A percentile compares a stretch with the other conserved stretches of the same genome.
Evolutionary conservation across 495 filamentous ascomycete species (phyloP).

Genomic region (Neurospora terricola): DNA sequence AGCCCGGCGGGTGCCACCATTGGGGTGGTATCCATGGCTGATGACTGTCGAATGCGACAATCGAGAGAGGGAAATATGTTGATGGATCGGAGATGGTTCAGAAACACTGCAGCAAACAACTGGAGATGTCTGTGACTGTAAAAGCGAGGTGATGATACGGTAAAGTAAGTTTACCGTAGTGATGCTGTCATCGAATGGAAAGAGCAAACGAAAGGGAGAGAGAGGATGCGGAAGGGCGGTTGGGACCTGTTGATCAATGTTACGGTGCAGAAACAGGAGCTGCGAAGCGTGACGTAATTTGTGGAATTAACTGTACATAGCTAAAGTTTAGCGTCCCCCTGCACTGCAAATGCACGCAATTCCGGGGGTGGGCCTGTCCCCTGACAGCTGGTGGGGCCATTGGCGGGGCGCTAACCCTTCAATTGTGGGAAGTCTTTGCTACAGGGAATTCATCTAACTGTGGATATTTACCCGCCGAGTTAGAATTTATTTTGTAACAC

Average conservation of each 20-base stretch:
- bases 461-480: neutral
- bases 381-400: neutral
- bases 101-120: neutral
- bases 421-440: neutral
- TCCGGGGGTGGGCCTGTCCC: neutral
- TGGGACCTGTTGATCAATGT: neutral
- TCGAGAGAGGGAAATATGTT: neutral
- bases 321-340: neutral
- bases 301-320: neutral
- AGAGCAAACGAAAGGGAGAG: neutral
- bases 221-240: neutral
- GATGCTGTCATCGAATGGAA: neutral
- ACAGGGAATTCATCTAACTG: neutral
- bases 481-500: too few relatives aligned
- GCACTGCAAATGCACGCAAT: neutral
- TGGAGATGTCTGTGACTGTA: neutral
- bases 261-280: neutral
- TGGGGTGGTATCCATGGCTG: slow-evolving; percentile 5
- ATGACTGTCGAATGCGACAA: neutral
- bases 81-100: neutral
- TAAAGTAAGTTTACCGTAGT: neutral
- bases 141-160: neutral
- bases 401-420: neutral
- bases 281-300: neutral
- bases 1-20: slow-evolving; percentile 51